Conservation (phyloP, 1,139 yeast species). For the Taiozyma onychis region DNA sequence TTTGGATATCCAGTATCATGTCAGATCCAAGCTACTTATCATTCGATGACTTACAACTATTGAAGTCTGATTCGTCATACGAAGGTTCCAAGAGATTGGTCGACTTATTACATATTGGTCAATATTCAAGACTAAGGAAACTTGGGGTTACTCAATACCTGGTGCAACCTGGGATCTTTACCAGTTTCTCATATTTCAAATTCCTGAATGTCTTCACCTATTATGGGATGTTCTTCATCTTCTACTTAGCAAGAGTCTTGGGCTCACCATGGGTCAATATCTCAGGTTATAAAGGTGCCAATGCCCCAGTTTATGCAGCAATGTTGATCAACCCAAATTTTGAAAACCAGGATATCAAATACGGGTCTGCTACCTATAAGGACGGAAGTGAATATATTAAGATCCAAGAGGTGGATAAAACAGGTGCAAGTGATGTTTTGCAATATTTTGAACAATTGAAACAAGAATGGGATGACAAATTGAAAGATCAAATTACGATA, state of each 20-base stretch:
- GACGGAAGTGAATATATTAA: conserved; percentile 62
- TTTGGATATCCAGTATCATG: conserved; percentile 86
- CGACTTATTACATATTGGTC: conserved; percentile 75
- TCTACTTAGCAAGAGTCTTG: conserved; percentile 73
- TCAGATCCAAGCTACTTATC: conserved; percentile 68
- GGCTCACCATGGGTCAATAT: conserved; percentile 91
- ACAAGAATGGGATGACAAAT: conserved; percentile 60
- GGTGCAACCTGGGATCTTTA: conserved; percentile 92
- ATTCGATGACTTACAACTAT: conserved; percentile 66
- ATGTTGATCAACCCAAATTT: conserved; percentile 37
- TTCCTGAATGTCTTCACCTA: conserved; percentile 73
- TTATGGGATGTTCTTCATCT: conserved; percentile 78
- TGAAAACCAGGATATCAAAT: conserved; percentile 50
- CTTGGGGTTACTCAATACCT: conserved; percentile 64
- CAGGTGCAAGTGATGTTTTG: conserved; percentile 61
- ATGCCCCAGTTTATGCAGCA: conserved; percentile 68
- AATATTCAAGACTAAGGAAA: conserved; percentile 44
- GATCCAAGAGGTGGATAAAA: conserved; percentile 47
- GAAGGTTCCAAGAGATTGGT: conserved; percentile 90
- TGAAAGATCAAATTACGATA: conserved; percentile 65
- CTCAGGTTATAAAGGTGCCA: conserved; percentile 84
- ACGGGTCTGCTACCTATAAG: conserved; percentile 67
- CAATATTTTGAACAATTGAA: conserved; percentile 52
- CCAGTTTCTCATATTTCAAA: conserved; percentile 73
- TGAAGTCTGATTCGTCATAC: conserved; percentile 62